These are phyloP conservation scores for Nadsonia starkeyi-henricii DNA, from an alignment of 1,139 yeast species.

Conservation along the genomic window DNA sequence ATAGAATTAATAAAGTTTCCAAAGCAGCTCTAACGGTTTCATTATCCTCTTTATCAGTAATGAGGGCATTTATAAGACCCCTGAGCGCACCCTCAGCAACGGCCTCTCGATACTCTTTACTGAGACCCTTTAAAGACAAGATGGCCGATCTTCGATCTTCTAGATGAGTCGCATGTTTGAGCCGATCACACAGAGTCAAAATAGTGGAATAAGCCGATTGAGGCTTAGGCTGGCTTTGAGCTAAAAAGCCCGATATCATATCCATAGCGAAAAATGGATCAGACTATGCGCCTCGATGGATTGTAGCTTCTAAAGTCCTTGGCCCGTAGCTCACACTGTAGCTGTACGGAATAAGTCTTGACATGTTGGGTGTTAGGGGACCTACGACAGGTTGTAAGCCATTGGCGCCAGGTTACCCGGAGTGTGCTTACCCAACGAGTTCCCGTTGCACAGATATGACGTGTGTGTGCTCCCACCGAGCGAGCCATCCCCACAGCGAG, in stretches of 20 bases:
- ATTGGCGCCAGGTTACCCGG: too few species aligned
- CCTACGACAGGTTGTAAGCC: too few species aligned
- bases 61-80: slow-evolving; percentile 55
- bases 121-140: slow-evolving; percentile 75
- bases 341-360: too few species aligned
- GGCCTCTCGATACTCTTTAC: slow-evolving; percentile 76
- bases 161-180: slow-evolving; percentile 67
- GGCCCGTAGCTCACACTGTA: too few species aligned
- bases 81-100: slow-evolving; percentile 83
- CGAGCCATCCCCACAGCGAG: too few species aligned
- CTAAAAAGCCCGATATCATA: slow-evolving; percentile 34
- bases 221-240: slow-evolving; percentile 36
- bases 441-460: too few species aligned
- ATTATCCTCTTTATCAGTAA: slow-evolving; percentile 51
- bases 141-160: slow-evolving; percentile 89
- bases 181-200: slow-evolving; percentile 74
- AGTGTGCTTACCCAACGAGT: too few species aligned
- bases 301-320: too few species aligned
- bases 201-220: slow-evolving; percentile 75
- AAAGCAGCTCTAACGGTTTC: slow-evolving; percentile 70
- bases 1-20: slow-evolving; percentile 72
- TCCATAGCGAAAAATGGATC: slow-evolving; percentile 17
- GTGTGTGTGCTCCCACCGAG: too few species aligned
- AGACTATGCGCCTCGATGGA: too few species aligned
- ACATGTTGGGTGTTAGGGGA: too few species aligned